Evolutionary conservation across 83 land plant species (phyloP), one percentile per base, ranked within the genome.

Genomic region (Picea abies): DNA sequence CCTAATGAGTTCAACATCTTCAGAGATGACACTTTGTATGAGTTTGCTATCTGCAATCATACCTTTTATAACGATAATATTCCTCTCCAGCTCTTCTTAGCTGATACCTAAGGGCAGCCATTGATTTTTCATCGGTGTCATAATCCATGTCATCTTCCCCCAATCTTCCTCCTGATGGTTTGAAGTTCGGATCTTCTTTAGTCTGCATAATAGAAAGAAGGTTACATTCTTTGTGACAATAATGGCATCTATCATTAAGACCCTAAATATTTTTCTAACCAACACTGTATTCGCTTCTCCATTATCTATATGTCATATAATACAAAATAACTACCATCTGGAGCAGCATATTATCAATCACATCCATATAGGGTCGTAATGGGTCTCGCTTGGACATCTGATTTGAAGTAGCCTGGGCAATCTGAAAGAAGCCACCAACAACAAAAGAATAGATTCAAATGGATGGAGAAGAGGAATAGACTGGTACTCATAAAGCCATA

Each of bases 61-160:
- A 95, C 99, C 99, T 97, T 85, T 94, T 97, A 71, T 89, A 97
- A 22, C 98, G 91, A 44, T 93, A 90, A 82, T 96, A 97, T 52
- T 94, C 90, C 83, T 94, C 92, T 19, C 88, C 86, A 70, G 99
- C 97, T 83, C 89, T 84, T 37, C 92, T 89, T 47, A 97, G 92
- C 79, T 97, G 97, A 47, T 94, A 90, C 78, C 98, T 92, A 16
- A 97, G 91, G 63, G 89, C 88, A 85, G 99, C 99, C 99, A 97
- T 97, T 60, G 98, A 89, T 69, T 95, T 97, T 73, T 90, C 97
- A 90, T 97, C 99, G 20, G 96, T 85, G 82, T 97, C 99, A 93
- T 97, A 97, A 77, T 97, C 99, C 98, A 97, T 96, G 85, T 97
- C 99, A 86, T 95, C 96, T 90, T 97, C 99, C 16, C 99, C 98